Conservation (phyloP, 2,329 filamentous ascomycete genomes). For the Arthroderma sp. region DNA sequence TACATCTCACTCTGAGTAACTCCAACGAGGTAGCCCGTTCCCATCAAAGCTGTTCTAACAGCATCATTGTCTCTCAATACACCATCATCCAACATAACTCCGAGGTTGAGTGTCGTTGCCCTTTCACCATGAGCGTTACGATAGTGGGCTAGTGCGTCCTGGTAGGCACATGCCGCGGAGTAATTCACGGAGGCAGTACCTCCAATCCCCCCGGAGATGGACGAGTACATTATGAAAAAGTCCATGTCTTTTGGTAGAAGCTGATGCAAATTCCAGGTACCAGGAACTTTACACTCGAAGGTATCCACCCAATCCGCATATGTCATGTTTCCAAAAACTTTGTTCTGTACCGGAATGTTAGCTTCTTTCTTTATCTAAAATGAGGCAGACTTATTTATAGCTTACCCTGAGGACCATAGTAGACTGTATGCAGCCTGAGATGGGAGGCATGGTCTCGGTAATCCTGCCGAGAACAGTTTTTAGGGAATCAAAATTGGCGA, state of each 20-base stretch:
- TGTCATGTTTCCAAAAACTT: neutral
- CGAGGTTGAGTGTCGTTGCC: constrained; percentile 2
- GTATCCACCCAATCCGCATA: constrained; percentile 7
- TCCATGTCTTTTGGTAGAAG: constrained; percentile 8
- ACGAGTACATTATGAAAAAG: constrained; percentile 13
- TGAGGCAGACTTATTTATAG: neutral
- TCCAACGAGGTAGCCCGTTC: too few species aligned
- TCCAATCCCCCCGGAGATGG: constrained; percentile 3
- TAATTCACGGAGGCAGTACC: constrained; percentile 6
- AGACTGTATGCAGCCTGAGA: constrained; percentile 21
- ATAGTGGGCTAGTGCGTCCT: constrained; percentile 8
- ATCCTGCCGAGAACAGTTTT: constrained; percentile 9
- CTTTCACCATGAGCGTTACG: constrained; percentile 7
- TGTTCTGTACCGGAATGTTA: constrained; percentile 5
- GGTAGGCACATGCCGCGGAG: constrained; percentile 6
- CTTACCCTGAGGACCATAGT: constrained; percentile 18
- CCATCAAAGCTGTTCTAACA: too few species aligned
- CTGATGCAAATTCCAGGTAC: constrained; percentile 16
- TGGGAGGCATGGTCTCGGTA: constrained; percentile 13
- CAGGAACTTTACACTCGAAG: constrained; percentile 18
- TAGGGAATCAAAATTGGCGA: constrained; percentile 9
- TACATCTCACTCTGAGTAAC: constrained; percentile 1
- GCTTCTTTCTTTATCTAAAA: too few species aligned
- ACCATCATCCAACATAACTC: neutral
- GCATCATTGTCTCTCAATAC: too few species aligned